Conservation (phyloP, 2,329 filamentous ascomycete species). For the Fusarium sublunatum region DNA sequence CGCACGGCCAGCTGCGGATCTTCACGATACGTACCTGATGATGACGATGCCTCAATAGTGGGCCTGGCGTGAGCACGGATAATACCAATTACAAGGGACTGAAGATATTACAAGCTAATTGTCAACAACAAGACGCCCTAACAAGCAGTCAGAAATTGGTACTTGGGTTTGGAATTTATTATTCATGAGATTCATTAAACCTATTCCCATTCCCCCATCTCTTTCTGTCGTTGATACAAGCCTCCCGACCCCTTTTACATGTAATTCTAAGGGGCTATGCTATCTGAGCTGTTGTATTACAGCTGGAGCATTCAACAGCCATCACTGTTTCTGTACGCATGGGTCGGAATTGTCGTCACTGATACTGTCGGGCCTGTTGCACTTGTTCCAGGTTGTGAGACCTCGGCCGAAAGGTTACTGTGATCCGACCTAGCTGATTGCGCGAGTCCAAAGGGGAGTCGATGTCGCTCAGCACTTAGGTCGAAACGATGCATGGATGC, state of each 20-base stretch:
- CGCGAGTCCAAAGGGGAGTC: constrained; percentile 29
- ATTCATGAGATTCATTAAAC: constrained; percentile 23
- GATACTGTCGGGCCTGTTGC: constrained; percentile 15
- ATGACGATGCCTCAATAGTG: constrained; percentile 15
- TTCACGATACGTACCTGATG: constrained; percentile 16
- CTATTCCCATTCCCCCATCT: neutral
- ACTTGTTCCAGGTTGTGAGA: constrained; percentile 13
- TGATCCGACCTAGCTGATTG: constrained; percentile 24
- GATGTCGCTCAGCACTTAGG: constrained; percentile 38
- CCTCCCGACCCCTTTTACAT: neutral
- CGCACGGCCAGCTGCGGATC: neutral
- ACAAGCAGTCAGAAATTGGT: neutral
- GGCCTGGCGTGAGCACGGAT: constrained; percentile 10
- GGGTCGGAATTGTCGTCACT: constrained; percentile 19
- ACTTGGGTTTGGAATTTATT: neutral
- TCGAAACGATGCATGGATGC: constrained; percentile 40
- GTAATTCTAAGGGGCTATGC: constrained; percentile 11
- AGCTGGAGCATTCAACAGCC: constrained; percentile 38
- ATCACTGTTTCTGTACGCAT: constrained; percentile 32
- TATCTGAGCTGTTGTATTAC: constrained; percentile 13
- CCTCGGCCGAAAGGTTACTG: constrained; percentile 25
- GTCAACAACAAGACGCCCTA: neutral
- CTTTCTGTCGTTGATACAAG: neutral
- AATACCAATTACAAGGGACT: neutral
- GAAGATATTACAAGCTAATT: neutral